Base-by-base conservation (phyloP, 2,329 filamentous ascomycete species). In the Diaporthe citri region DNA sequence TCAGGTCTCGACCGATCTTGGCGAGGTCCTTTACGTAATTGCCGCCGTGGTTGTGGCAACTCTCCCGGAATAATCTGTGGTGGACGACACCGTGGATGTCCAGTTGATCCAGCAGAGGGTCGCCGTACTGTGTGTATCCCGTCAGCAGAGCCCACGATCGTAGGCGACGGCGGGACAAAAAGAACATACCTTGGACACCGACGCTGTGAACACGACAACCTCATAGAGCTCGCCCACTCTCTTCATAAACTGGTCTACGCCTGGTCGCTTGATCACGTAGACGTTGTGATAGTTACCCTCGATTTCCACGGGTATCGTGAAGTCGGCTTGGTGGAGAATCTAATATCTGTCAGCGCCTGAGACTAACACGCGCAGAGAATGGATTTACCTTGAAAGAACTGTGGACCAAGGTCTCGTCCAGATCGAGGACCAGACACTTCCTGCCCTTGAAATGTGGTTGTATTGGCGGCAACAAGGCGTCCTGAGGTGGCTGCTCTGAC, bases 11-110 rank as follows among this genome's bases (percentile, higher is more conserved):
- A 70, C 97, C 97, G 75, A 99, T 93, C 88, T 98, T 97, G 62
- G 97, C 98, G 73, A 99, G 90, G 83, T 99, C 97, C 90, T 99
- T 99, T 83, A 99, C 97, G 80, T 99, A 99, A 84, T 99, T 99
- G 80, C 97, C 97, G 87, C 98, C 97, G 83, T 99, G 97, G 83
- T 99, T 99, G 86, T 98, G 98, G 86, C 97, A 99, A 85, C 96
- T 98, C 86, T 99, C 97, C 76, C 97, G 92, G 91, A 99, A 99
- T 36, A 99, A 88, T 67, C 97, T 90, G 84, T 99, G 97, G 82
- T 99, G 97, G 20, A 99, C 94, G 57, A 98, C 97, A 78, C 96
- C 92, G 85, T 99, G 97, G 76, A 99, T 98, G 83, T 99, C 97
- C 71, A 99, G 89, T 85, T 98, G 96, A 83, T 99, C 97, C 74